phyloP scores from a whole-genome alignment of 2,329 filamentous ascomycete species.

The Trichoderma endophyticum region DNA sequence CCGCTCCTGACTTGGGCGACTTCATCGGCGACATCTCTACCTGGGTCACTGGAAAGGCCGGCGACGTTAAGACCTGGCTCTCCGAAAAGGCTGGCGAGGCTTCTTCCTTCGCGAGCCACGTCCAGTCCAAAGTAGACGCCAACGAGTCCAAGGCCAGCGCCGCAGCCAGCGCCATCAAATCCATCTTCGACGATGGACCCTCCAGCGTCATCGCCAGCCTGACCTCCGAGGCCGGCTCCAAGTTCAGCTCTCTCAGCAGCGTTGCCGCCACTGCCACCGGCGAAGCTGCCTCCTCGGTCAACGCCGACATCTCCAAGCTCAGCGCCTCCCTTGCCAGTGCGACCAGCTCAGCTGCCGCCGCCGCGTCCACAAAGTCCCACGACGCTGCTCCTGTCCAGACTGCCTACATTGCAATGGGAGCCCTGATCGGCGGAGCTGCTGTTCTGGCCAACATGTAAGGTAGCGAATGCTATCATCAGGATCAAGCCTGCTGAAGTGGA shows the following conservation, averaged over 20 bases:
- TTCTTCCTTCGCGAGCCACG: neutral
- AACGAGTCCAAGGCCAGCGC: conserved; percentile 5
- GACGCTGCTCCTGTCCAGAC: conserved; percentile 37
- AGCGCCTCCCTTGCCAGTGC: conserved; percentile 19
- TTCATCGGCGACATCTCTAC: conserved; percentile 19
- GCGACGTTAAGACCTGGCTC: conserved; percentile 18
- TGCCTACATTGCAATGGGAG: conserved; percentile 44
- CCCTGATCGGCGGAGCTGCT: conserved; percentile 46
- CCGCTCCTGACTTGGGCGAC: conserved; percentile 13
- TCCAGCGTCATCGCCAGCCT: conserved; percentile 18
- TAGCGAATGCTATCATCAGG: neutral
- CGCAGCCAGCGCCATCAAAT: conserved; percentile 11
- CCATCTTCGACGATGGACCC: conserved; percentile 8
- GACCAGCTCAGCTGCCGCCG: conserved; percentile 22
- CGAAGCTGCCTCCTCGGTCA: conserved; percentile 24
- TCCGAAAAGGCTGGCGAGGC: neutral
- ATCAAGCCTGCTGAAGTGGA: neutral
- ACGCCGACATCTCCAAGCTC: conserved; percentile 26
- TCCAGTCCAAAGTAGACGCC: neutral
- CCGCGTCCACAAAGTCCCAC: conserved; percentile 20
- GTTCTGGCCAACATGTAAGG: conserved; percentile 43
- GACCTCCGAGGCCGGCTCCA: conserved; percentile 25
- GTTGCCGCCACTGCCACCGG: conserved; percentile 24
- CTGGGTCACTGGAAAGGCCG: conserved; percentile 12
- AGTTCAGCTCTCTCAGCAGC: conserved; percentile 26